Percentiles rank a stretch among this genome's conserved stretches.
phyloP scores from a whole-genome alignment of 176 grass and related monocot genomes.

The Oryza coarctata region DNA sequence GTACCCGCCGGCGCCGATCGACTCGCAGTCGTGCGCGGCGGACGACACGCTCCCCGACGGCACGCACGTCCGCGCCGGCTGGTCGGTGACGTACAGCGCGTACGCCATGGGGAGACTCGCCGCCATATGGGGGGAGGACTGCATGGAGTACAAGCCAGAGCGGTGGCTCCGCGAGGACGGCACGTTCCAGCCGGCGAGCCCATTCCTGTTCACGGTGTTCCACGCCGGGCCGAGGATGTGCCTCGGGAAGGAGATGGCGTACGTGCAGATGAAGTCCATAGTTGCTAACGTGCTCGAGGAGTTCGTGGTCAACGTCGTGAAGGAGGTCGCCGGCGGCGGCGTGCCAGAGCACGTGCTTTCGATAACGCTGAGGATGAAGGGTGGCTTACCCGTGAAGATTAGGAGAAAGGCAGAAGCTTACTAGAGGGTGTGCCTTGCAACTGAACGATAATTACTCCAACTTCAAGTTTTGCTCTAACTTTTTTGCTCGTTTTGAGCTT shows the following conservation, averaged over 20 bases:
- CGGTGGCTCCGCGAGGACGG: neutral
- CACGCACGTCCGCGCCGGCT: neutral
- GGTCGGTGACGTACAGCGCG: neutral
- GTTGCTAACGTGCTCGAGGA: neutral
- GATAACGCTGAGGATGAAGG: neutral
- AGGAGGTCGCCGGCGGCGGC: neutral
- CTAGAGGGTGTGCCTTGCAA: neutral
- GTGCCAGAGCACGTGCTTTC: neutral
- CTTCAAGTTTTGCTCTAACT: too few relatives aligned
- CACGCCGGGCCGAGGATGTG: constrained; percentile 45
- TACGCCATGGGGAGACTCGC: neutral
- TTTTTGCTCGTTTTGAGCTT: too few relatives aligned
- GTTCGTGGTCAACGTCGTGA: neutral
- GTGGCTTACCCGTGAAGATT: neutral
- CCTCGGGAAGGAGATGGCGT: constrained; percentile 44
- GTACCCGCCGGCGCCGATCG: constrained; percentile 47
- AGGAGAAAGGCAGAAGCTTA: neutral
- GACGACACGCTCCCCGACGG: constrained; percentile 40
- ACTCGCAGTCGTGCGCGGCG: constrained; percentile 13
- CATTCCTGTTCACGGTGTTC: constrained; percentile 44
- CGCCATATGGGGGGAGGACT: neutral
- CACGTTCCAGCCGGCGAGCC: constrained; percentile 25
- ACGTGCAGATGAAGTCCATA: constrained; percentile 49
- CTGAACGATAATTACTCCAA: neutral
- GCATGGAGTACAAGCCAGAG: neutral